Base-by-base conservation (phyloP, 2,329 filamentous ascomycete genomes). In the Paraphaeosphaeria sporulosa region DNA sequence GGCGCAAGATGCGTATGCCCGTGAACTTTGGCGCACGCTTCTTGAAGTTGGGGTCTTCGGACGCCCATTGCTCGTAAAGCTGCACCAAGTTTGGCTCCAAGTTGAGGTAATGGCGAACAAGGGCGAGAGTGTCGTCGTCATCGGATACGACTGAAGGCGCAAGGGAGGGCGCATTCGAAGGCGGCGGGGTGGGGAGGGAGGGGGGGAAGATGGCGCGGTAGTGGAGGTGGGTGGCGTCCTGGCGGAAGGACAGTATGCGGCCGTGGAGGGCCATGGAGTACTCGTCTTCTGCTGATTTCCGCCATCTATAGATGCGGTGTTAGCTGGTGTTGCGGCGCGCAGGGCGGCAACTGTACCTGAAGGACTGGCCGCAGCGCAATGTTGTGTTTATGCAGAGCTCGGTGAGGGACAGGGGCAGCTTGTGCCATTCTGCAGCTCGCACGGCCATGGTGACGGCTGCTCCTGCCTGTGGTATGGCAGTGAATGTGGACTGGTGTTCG, bases 311-410 rank as follows among this genome's bases (percentile, higher is more conserved):
- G 10, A 38, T 27, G 32, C 34, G 34, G 65, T 47, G 42, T 44
- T 15, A 53, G 34, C 2, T 32, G 34, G 3, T 46, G 36, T 42
- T 51, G 32, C 36, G 49, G 44, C 55, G 40, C 25, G 23, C 27
- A 25, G 57, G 17, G 36, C 17, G 55, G 36, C 15, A 8, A n/a
- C 42, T 66, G 60, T 77, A 87, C 86, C 87, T 81, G 68, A 99
- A 99, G 0, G 94, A 97, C 77, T 99, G 95, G 3, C 95, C 95
- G 76, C 95, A 99, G 63, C 94, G 89, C 36, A 99, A 82, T 0
- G 93, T 97, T 0, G 94, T 99, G 71, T 97, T 93, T 66, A 99
- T 93, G 76, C 93, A 97, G 4, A 99, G 86, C 75, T 99, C 95
- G 4, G 89, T 87, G 36, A 97, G 81, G 62, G 85, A 91, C 43